phyloP scores from a whole-genome alignment of 2,329 filamentous ascomycete genomes.

The Alternaria sp. region DNA sequence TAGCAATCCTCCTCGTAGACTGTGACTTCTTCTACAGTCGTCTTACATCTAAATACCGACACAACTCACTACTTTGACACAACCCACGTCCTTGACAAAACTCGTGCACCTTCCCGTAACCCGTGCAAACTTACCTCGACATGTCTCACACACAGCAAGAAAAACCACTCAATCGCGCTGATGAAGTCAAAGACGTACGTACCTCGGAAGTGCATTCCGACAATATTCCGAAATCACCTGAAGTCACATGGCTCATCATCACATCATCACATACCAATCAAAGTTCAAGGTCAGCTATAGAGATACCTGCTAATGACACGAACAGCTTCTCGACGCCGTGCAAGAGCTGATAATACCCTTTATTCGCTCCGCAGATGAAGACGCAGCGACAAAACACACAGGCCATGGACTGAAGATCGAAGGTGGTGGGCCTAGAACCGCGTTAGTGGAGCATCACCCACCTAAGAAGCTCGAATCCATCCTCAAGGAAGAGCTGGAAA shows the following conservation, averaged over 20 bases:
- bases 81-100: neutral
- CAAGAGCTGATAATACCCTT: conserved; percentile 75
- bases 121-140: neutral
- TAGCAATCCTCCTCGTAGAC: conserved; percentile 4
- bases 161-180: conserved; percentile 42
- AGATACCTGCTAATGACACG: conserved; percentile 1
- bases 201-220: conserved; percentile 6
- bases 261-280: neutral
- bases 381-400: conserved; percentile 63
- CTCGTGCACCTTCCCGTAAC: neutral
- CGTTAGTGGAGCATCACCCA: conserved; percentile 56
- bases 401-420: conserved; percentile 70
- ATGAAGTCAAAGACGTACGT: conserved; percentile 52
- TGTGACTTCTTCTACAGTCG: conserved; percentile 4
- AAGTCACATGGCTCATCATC: conserved; percentile 7
- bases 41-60: neutral
- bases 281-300: neutral
- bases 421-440: conserved; percentile 62
- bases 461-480: conserved; percentile 55
- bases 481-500: conserved; percentile 44
- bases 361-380: conserved; percentile 73
- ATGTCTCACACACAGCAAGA: conserved; percentile 19
- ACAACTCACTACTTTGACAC: neutral
- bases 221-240: conserved; percentile 16
- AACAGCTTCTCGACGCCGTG: conserved; percentile 58